Evolutionary conservation across 805 yeast genomes (phyloP), one percentile per base, ranked within the genome.

Genomic region (Jamesozyma gamospora): DNA sequence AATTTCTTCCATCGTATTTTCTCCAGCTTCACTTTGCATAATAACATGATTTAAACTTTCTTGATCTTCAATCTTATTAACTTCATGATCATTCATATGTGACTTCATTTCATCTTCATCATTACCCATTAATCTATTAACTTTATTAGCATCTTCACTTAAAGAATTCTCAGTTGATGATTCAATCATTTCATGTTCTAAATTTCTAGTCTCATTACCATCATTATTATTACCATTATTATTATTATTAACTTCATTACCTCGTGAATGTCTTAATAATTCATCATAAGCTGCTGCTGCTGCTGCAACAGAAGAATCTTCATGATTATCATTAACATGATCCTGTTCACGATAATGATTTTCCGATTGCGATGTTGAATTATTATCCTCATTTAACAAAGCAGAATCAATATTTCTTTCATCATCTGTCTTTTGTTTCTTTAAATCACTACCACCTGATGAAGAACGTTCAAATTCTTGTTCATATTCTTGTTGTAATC

Each of bases 331-430:
- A 8, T 21, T 8, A 21, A 21, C 41, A n/a, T 26, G 40, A 26
- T 28, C 42, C 6, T 40, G 36, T 9, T 27, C 40, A 25, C 34
- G 40, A 24, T 29, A n/a, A 15, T 29, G 32, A n/a, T 15, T 29
- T 9, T n/a, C n/a, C 7, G 16, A 32, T 5, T 35, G 33, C 6
- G 30, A 15, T 21, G 8, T 5, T 6, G 24, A 21, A 21, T 8
- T 8, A 8, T 5, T 8, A 14, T 34, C 39, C 25, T 35, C 45
- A 17, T 47, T 47, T 36, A 57, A 37, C 32, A 57, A 43, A n/a
- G 55, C 60, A 21, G 57, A 57, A 37, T 57, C 62, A 26, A 57
- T 57, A 45, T 57, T 29, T 29, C 32, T 17, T 29, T 29, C 32
- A 15, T 14, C 32, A 18, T 33, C 35, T 11, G 28, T 21, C 29